These are phyloP conservation scores for Calocybe cyanea DNA, from an alignment of 768 basidiomycete genomes.

Conservation along the genomic window DNA sequence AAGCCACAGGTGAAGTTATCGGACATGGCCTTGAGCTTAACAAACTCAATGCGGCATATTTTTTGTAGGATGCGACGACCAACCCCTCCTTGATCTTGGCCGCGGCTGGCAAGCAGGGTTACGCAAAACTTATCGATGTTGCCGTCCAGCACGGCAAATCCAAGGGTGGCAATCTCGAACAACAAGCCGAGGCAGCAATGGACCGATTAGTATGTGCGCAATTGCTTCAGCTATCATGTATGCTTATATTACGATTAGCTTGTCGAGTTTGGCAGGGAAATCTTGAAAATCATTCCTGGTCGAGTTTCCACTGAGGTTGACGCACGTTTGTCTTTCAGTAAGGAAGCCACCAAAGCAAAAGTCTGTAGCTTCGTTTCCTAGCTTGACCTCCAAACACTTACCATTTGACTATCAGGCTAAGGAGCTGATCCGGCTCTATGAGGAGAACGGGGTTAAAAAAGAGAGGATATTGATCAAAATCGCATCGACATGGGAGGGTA, in stretches of 20 bases:
- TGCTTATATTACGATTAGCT: slow-evolving; percentile 48
- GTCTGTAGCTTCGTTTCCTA: slow-evolving; percentile 26
- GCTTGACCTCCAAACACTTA: not conserved
- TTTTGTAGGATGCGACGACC: slow-evolving; percentile 86
- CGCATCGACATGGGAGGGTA: slow-evolving; percentile 99
- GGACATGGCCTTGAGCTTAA: not conserved
- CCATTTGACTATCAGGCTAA: slow-evolving; percentile 45
- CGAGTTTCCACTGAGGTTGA: slow-evolving; percentile 99
- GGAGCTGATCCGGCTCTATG: slow-evolving; percentile 90
- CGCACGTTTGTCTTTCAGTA: slow-evolving; percentile 96
- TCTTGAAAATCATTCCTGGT: slow-evolving; percentile 92
- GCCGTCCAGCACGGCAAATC: slow-evolving; percentile 73
- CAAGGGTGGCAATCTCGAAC: slow-evolving; percentile 76
- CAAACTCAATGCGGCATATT: slow-evolving; percentile 4
- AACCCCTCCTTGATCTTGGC: slow-evolving; percentile 95
- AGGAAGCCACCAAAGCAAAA: slow-evolving; percentile 87
- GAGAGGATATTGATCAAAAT: slow-evolving; percentile 99
- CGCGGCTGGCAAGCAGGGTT: slow-evolving; percentile 87
- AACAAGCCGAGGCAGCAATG: slow-evolving; percentile 72
- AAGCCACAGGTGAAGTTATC: slow-evolving; percentile 74
- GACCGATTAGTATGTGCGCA: slow-evolving; percentile 73
- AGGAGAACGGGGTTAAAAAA: slow-evolving; percentile 88
- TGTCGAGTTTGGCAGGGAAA: slow-evolving; percentile 96
- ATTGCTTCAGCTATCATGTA: not conserved
- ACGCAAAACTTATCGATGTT: slow-evolving; percentile 72